These are phyloP conservation scores for Solanum gandarillasii DNA, from an alignment of 257 asterid genomes.

Conservation along the genomic window DNA sequence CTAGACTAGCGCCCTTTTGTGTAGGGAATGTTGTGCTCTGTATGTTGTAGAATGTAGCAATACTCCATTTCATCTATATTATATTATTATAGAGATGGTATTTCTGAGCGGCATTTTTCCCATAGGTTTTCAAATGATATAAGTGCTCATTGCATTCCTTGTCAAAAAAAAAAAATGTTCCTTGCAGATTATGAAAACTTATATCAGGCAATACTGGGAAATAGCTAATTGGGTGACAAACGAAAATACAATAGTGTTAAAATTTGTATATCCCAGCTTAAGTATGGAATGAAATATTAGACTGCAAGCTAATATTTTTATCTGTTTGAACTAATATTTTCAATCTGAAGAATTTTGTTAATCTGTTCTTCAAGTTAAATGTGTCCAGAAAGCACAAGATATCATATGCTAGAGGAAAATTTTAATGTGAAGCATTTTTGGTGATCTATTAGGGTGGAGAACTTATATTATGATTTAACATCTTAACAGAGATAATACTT, in stretches of 20 bases:
- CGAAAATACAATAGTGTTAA: neutral
- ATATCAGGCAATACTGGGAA: neutral
- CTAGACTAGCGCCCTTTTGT: neutral
- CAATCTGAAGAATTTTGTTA: neutral
- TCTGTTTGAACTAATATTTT: neutral
- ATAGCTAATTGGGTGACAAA: neutral
- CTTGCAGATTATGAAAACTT: neutral
- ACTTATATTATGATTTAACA: neutral
- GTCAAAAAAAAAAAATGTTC: neutral
- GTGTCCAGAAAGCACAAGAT: neutral
- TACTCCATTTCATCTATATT: neutral
- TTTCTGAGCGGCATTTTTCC: neutral
- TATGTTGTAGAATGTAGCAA: neutral
- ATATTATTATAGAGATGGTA: neutral
- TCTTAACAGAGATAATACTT: conserved; percentile 56
- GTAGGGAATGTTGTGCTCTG: neutral
- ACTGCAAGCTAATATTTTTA: neutral
- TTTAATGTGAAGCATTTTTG: neutral
- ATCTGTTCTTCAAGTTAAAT: neutral
- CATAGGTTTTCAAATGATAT: neutral
- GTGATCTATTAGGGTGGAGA: neutral
- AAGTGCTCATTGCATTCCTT: neutral
- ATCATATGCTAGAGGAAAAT: neutral
- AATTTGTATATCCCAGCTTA: neutral
- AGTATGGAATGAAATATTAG: neutral